A percentile compares a stretch with the other conserved stretches of the same genome.
Evolutionary conservation across 1,139 yeast genomes (phyloP).

Genomic region (Entelexis paramagnoliae): DNA sequence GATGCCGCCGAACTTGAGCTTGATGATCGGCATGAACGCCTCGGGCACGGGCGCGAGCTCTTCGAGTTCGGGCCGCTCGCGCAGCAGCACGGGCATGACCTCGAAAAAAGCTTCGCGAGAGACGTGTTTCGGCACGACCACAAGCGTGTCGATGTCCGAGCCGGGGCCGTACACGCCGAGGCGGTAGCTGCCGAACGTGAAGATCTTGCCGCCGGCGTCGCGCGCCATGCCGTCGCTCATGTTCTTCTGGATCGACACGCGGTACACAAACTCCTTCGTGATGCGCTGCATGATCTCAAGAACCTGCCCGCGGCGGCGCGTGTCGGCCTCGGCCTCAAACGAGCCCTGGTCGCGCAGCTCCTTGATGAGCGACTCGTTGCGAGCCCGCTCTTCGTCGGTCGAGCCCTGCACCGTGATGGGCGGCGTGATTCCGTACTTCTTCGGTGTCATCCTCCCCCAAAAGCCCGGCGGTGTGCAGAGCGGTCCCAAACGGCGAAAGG

Average conservation of each 20-base stretch:
- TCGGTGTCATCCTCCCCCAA: conserved; percentile 12
- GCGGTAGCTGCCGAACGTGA: conserved; percentile 89
- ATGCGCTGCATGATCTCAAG: conserved; percentile 58
- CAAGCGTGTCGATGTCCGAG: conserved; percentile 89
- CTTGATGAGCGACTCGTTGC: conserved; percentile 65
- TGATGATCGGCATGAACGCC: conserved; percentile 92
- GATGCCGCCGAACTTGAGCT: conserved; percentile 75
- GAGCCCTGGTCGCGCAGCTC: conserved; percentile 81
- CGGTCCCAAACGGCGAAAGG: not conserved
- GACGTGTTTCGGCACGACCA: conserved; percentile 96
- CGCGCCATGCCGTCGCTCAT: conserved; percentile 97
- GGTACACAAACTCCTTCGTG: conserved; percentile 69
- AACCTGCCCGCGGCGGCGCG: conserved; percentile 66
- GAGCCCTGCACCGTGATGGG: conserved; percentile 82
- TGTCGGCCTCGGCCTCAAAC: conserved; percentile 75
- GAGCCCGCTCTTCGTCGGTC: conserved; percentile 60
- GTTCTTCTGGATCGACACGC: conserved; percentile 66
- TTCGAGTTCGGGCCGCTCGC: conserved; percentile 66
- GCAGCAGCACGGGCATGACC: conserved; percentile 58
- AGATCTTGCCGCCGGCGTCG: conserved; percentile 95
- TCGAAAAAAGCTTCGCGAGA: conserved; percentile 77
- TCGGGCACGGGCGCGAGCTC: conserved; percentile 92
- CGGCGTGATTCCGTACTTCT: conserved; percentile 69
- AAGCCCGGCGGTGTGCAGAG: not conserved
- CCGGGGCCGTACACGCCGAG: conserved; percentile 98